Conservation (phyloP, 2,329 filamentous ascomycete genomes). For the Onygenales sp. region DNA sequence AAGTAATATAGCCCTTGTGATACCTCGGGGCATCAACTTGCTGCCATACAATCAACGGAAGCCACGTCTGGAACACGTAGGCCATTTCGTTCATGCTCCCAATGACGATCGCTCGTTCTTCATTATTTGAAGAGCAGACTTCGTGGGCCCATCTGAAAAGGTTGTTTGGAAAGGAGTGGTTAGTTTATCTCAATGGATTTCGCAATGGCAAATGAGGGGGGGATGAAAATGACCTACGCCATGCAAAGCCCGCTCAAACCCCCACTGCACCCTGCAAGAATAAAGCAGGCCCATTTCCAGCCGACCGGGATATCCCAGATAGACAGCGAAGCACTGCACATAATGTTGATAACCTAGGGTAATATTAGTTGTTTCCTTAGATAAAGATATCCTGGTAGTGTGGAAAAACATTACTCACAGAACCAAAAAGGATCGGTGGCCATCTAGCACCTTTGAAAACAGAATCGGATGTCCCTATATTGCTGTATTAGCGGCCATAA, state of each 20-base stretch:
- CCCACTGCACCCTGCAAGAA: slow-evolving; percentile 41
- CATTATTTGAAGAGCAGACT: slow-evolving; percentile 47
- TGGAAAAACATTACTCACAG: neutral
- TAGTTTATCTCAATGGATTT: neutral
- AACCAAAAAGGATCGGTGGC: slow-evolving; percentile 54
- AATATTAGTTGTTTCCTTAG: neutral
- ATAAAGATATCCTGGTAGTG: slow-evolving; percentile 15
- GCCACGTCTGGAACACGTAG: slow-evolving; percentile 60
- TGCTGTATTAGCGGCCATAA: neutral
- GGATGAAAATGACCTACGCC: slow-evolving; percentile 28
- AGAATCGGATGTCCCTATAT: slow-evolving; percentile 50
- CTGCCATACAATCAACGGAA: slow-evolving; percentile 58
- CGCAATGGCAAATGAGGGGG: neutral
- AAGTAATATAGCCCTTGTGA: slow-evolving; percentile 37
- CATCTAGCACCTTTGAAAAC: slow-evolving; percentile 51
- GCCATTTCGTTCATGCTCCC: slow-evolving; percentile 61
- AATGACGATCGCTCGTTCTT: slow-evolving; percentile 58
- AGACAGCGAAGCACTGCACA: slow-evolving; percentile 36
- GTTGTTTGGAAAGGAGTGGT: slow-evolving; percentile 6
- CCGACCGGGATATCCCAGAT: slow-evolving; percentile 42
- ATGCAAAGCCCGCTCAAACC: slow-evolving; percentile 42
- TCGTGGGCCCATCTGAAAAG: slow-evolving; percentile 42
- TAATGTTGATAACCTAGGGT: slow-evolving; percentile 27
- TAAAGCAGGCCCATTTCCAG: slow-evolving; percentile 55
- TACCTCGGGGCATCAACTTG: slow-evolving; percentile 54